Evolutionary conservation across 1,139 yeast genomes (phyloP).

Genomic region (Hansenula lynferdii): DNA sequence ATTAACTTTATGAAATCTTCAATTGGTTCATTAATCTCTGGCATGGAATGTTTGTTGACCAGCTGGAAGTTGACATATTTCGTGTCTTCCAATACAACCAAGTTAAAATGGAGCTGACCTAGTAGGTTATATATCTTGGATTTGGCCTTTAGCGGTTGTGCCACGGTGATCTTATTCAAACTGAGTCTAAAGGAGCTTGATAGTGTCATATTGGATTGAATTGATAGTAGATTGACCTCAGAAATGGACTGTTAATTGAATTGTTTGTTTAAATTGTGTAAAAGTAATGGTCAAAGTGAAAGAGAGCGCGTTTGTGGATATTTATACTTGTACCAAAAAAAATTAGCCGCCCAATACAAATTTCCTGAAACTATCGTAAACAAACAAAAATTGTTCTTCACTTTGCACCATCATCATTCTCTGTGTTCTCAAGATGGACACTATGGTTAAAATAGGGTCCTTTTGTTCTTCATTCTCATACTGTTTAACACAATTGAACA

Average conservation of each 20-base stretch:
- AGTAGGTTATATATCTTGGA: conserved; percentile 3
- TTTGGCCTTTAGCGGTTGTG: conserved; percentile 2
- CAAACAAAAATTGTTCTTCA: conserved; percentile 46
- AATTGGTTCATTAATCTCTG: conserved; percentile 7
- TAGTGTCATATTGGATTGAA: conserved; percentile 16
- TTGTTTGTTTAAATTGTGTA: no score
- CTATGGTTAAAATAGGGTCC: conserved; percentile 29
- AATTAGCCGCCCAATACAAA: neutral
- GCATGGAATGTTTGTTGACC: conserved; percentile 3
- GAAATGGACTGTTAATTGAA: no score
- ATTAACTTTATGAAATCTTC: conserved; percentile 15
- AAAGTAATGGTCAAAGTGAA: no score
- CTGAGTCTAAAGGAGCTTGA: conserved; percentile 13
- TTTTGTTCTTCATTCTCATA: neutral
- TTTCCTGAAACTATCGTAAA: conserved; percentile 30
- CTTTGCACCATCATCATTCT: conserved; percentile 72
- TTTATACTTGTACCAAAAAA: no score
- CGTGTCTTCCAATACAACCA: conserved; percentile 16
- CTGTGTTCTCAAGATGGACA: conserved; percentile 43
- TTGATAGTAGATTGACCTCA: no score
- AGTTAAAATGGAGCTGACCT: conserved; percentile 6
- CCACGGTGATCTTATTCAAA: conserved; percentile 16
- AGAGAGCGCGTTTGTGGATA: no score
- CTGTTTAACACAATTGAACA: conserved; percentile 28
- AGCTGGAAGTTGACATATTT: conserved; percentile 16